Evolutionary conservation across 192 early-diverging fungal genomes (phyloP).

Genomic region (Coemansia sp.): DNA sequence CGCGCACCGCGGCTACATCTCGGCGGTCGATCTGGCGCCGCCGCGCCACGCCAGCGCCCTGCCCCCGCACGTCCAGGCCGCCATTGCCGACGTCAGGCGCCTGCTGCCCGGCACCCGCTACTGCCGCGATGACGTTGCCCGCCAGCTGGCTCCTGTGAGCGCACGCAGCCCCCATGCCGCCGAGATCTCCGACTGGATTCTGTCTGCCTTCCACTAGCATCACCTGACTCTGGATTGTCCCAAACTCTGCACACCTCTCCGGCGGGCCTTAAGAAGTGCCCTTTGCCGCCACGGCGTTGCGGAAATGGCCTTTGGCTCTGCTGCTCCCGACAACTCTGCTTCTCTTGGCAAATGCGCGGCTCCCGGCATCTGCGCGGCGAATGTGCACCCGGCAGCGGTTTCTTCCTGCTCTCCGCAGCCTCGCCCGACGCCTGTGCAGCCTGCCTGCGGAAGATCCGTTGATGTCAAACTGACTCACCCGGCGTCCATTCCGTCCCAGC

Average conservation of each 20-base stretch:
- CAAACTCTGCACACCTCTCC: too few species aligned
- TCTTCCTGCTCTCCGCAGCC: background rate
- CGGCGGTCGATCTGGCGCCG: constrained; percentile 7
- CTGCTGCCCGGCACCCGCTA: constrained; percentile 28
- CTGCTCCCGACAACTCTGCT: too few species aligned
- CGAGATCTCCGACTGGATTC: constrained; percentile 38
- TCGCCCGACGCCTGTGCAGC: constrained; percentile 1
- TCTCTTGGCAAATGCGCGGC: too few species aligned
- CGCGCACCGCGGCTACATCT: constrained; percentile 32
- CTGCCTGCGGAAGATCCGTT: too few species aligned
- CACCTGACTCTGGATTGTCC: background rate
- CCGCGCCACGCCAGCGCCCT: constrained; percentile 11
- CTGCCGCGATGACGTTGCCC: constrained; percentile 17
- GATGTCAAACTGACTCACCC: too few species aligned
- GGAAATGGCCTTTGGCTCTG: too few species aligned
- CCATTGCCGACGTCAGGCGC: constrained; percentile 13
- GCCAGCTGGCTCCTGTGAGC: constrained; percentile 15
- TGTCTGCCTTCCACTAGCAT: constrained; percentile 9
- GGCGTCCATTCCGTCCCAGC: background rate
- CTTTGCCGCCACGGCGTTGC: too few species aligned
- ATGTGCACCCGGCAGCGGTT: constrained; percentile 25
- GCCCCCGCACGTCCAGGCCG: constrained; percentile 18
- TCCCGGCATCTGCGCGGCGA: constrained; percentile 19
- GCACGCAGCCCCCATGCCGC: constrained; percentile 12
- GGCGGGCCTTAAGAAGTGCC: too few species aligned